Base-by-base conservation (phyloP, 1,139 yeast species). In the Candida pseudoviswanathii region DNA sequence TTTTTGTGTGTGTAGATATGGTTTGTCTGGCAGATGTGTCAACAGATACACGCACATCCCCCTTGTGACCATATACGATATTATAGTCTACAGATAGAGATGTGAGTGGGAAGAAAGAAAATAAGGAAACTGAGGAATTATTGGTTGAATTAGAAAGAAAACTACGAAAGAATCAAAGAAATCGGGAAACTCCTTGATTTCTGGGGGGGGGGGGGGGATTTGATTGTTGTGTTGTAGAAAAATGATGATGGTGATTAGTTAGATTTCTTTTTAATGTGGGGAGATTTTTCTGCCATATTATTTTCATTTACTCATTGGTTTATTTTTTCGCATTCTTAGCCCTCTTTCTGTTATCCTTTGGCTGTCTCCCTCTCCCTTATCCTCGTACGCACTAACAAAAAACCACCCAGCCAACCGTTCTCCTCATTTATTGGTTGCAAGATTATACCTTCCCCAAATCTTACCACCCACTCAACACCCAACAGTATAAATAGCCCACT, bases 381-480 rank as follows among this genome's bases (percentile, higher is more conserved):
- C 30, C 30, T 8, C 30, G 9, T 27, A 27, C 9, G 9, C 16
- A 16, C 16, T 16, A 16, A 16, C 16, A 16, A 16, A 16, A 16
- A 16, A 16, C 16, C 16, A 16, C 16, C 16, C 30, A 27, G 9
- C 6, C 9, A 6, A 27, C 9, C 9, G 9, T 27, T 27, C 30
- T 27, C 30, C 30, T 27, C 30, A 27, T 27, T 27, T 27, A 37
- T 37, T 37, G 41, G 41, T 37, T 37, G 41, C 41, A 37, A 37
- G 30, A 24, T 16, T 37, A 21, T 36, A 5, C 29, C 4, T 24
- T 24, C 40, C 40, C 24, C 10, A 8, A 27, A 6, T 27, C 30
- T 27, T 27, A 27, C 30, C 30, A 27, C 8, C 6, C 9, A 16
- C 27, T 16, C 7, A 21, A 21, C 8, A 21, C 5, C 22, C 37